Conservation (phyloP, 208 protist species). For the Crithidia thermophila region DNA sequence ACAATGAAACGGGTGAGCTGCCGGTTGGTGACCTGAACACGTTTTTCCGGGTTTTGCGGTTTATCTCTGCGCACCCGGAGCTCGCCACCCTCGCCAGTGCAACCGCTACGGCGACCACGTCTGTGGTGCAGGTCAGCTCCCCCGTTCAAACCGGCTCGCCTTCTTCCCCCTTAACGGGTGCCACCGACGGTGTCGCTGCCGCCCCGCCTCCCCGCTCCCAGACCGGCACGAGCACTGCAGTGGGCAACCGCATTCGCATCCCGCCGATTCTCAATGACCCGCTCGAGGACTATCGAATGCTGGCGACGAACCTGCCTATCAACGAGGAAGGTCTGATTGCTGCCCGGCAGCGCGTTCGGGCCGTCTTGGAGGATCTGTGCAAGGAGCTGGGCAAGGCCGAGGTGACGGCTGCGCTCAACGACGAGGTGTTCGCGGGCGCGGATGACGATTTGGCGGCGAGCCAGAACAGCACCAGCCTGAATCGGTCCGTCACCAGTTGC, state of each 20-base stretch:
- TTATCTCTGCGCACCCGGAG: conserved; percentile 36
- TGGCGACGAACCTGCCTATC: conserved; percentile 54
- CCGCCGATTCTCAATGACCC: conserved; percentile 28
- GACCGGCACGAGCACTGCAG: conserved; percentile 21
- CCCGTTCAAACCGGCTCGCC: too few relatives aligned
- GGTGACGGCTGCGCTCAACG: conserved; percentile 4
- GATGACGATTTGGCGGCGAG: not conserved
- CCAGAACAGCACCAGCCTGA: not conserved
- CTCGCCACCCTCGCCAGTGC: not conserved
- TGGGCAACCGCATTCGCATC: conserved; percentile 32
- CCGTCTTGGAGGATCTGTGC: conserved; percentile 19
- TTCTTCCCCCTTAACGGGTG: not conserved
- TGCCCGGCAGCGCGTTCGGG: conserved; percentile 25
- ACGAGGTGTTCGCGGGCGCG: conserved; percentile 18
- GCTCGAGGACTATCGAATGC: conserved; percentile 67
- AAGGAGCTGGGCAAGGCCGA: conserved; percentile 6
- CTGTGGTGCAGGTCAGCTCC: not conserved
- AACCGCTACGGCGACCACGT: not conserved
- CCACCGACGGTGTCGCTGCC: not conserved
- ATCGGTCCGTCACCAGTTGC: not conserved
- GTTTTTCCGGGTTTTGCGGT: conserved; percentile 67
- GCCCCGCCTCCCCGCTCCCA: not conserved
- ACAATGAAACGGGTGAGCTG: too few relatives aligned
- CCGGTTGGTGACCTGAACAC: conserved; percentile 37
- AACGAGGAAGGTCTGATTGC: conserved; percentile 26